phyloP scores from a whole-genome alignment of 2,329 filamentous ascomycete species.

The Neospermospora avenae region DNA sequence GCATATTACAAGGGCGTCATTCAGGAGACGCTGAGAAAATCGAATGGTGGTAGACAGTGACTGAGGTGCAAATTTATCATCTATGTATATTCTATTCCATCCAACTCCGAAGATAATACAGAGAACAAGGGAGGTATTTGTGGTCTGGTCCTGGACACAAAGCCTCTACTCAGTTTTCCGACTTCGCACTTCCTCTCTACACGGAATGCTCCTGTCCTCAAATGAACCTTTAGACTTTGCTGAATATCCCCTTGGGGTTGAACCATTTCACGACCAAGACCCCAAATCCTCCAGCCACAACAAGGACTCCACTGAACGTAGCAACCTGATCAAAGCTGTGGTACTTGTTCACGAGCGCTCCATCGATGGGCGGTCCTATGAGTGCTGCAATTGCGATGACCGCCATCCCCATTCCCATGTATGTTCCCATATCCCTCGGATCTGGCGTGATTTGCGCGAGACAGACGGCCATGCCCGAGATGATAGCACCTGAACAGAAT shows the following conservation, averaged over 20 bases:
- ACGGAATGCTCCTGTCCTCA: neutral
- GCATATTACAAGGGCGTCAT: conserved; percentile 17
- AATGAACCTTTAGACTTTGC: no score
- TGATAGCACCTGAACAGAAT: conserved; percentile 36
- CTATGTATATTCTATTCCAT: no score
- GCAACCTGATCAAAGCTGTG: conserved; percentile 39
- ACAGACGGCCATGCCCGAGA: conserved; percentile 28
- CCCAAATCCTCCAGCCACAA: conserved; percentile 21
- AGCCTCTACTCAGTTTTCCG: no score
- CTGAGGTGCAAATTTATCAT: no score
- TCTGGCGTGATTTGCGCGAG: conserved; percentile 48
- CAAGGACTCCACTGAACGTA: conserved; percentile 28
- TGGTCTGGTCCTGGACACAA: no score
- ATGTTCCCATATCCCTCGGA: conserved; percentile 64
- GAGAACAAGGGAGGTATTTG: no score
- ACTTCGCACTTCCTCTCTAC: neutral
- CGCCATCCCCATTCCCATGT: conserved; percentile 65
- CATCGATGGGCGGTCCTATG: conserved; percentile 64
- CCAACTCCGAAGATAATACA: no score
- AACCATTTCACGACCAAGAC: conserved; percentile 11
- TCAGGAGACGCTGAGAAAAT: conserved; percentile 3
- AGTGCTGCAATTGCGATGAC: conserved; percentile 61
- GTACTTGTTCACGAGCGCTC: conserved; percentile 52
- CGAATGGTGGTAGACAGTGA: neutral
- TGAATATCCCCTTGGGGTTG: conserved; percentile 11